Percentiles rank a stretch among this genome's conserved stretches.
phyloP scores from a whole-genome alignment of 352 stramenopile genomes.

The Globisporangium apiculatum region DNA sequence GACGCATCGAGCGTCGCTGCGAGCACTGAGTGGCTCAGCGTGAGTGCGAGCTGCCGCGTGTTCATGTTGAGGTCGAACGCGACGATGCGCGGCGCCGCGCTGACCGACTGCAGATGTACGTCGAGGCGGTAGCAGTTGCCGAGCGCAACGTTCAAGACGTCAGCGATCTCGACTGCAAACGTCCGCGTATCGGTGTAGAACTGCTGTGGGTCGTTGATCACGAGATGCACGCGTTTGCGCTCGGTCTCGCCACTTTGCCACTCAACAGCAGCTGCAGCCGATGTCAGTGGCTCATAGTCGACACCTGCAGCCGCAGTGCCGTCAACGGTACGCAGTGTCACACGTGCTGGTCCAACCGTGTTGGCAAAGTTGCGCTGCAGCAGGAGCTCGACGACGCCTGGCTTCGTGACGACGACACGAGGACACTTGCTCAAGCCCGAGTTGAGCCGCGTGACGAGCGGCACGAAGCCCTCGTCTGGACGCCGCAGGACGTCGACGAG shows the following conservation, averaged over 20 bases:
- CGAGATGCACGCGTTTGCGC: conserved; percentile 33
- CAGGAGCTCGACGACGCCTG: conserved; percentile 31
- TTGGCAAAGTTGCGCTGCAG: conserved; percentile 47
- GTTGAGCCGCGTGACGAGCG: conserved; percentile 38
- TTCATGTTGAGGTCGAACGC: conserved; percentile 54
- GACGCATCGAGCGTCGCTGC: conserved; percentile 32
- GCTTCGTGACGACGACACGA: conserved; percentile 21
- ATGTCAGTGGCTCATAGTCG: conserved; percentile 38
- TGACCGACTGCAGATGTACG: conserved; percentile 27
- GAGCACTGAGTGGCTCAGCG: conserved; percentile 27
- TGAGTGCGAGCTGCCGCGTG: conserved; percentile 25
- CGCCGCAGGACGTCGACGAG: conserved; percentile 25
- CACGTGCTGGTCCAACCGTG: conserved; percentile 18
- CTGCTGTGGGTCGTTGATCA: conserved; percentile 25
- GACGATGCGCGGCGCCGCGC: conserved; percentile 25
- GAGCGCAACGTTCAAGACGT: conserved; percentile 31
- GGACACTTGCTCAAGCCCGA: conserved; percentile 48
- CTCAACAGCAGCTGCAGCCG: not conserved
- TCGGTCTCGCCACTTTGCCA: conserved; percentile 32
- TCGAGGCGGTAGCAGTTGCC: conserved; percentile 38
- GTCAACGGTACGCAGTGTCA: conserved; percentile 31
- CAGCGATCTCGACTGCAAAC: conserved; percentile 44
- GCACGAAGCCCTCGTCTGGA: conserved; percentile 41
- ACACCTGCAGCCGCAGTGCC: conserved; percentile 41
- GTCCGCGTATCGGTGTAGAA: conserved; percentile 32